Conservation (phyloP, 495 filamentous ascomycete genomes). For the Platismatia glauca region DNA sequence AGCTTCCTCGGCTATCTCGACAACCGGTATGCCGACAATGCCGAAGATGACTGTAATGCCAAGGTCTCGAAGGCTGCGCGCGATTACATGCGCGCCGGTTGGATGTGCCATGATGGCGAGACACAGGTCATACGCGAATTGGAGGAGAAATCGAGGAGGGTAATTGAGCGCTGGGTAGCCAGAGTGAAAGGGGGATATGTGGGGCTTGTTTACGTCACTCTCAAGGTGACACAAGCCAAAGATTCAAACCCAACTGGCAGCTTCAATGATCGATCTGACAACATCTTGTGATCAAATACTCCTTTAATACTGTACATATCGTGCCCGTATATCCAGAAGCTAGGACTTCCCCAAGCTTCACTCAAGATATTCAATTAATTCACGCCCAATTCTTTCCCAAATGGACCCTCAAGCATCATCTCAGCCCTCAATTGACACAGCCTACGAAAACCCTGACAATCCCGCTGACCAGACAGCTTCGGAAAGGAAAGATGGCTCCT, state of each 20-base stretch:
- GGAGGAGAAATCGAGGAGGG: neutral
- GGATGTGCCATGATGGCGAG: constrained; percentile 27
- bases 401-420: constrained; percentile 33
- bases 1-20: constrained; percentile 55
- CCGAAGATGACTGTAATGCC: constrained; percentile 54
- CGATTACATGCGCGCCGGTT: constrained; percentile 52
- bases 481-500: constrained; percentile 35
- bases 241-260: neutral
- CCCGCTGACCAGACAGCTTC: constrained; percentile 39
- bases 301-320: neutral
- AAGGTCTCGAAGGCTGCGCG: constrained; percentile 46
- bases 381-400: constrained; percentile 1
- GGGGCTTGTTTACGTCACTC: neutral
- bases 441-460: constrained; percentile 42
- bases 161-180: neutral
- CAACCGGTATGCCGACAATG: constrained; percentile 56
- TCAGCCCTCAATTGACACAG: constrained; percentile 45
- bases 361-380: neutral
- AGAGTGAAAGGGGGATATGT: neutral
- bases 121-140: no score
- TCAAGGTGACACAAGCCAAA: neutral
- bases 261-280: neutral
- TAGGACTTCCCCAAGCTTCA: neutral
- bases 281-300: neutral
- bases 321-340: neutral